Evolutionary conservation across 768 basidiomycete species (phyloP).

Genomic region (Xanthoconium purpureum): DNA sequence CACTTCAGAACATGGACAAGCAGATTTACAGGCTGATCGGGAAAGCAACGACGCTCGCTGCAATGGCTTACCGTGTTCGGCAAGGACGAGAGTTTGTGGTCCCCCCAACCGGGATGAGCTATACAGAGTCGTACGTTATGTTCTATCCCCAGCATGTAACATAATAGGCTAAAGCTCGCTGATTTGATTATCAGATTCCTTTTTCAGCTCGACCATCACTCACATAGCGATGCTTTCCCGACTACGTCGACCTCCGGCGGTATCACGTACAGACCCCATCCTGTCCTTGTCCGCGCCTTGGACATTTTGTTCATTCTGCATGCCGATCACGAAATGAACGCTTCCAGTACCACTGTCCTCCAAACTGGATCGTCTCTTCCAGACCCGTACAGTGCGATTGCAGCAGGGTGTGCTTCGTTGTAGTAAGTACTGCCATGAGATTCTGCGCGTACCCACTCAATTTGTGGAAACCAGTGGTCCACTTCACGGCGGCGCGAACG

Average conservation of each 20-base stretch:
- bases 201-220: constrained; percentile 85
- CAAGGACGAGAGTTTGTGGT: constrained; percentile 87
- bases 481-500: constrained; percentile 77
- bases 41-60: constrained; percentile 85
- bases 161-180: not conserved
- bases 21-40: constrained; percentile 88
- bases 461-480: constrained; percentile 11
- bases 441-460: not conserved
- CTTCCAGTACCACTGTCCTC: constrained; percentile 79
- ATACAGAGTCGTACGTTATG: constrained; percentile 66
- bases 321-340: constrained; percentile 90
- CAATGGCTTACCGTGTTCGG: constrained; percentile 93
- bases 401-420: constrained; percentile 85
- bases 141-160: not conserved
- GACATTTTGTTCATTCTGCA: constrained; percentile 86
- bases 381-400: constrained; percentile 85
- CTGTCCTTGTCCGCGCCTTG: constrained; percentile 81
- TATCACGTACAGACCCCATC: constrained; percentile 68
- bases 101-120: constrained; percentile 78
- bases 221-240: constrained; percentile 30
- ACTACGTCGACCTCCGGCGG: constrained; percentile 43
- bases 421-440: constrained; percentile 55
- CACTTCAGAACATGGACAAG: constrained; percentile 83
- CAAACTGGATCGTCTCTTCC: constrained; percentile 88
- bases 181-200: constrained; percentile 54